These are phyloP conservation scores for Ustilago trichophora DNA, from an alignment of 1,284 basidiomycete species.

Conservation along the genomic window DNA sequence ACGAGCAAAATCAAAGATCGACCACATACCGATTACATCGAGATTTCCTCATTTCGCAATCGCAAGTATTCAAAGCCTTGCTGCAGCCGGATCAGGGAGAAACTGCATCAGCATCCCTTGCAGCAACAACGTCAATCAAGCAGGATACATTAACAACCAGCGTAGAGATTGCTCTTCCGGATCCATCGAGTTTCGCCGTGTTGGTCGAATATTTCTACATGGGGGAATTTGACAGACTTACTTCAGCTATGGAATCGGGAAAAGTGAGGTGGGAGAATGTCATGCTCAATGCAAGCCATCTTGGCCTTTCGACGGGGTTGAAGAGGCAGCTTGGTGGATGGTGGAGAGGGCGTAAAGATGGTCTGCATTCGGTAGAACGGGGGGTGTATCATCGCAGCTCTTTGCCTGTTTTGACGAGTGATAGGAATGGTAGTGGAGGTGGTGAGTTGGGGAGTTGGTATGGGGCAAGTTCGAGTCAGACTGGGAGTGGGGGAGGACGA, in stretches of 20 bases:
- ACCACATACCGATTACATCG: constrained; percentile 2
- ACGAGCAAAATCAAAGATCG: neutral
- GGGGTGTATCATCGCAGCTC: neutral
- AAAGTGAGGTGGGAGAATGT: constrained; percentile 16
- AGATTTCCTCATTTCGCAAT: constrained; percentile 7
- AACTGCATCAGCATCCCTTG: neutral
- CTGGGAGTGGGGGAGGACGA: neutral
- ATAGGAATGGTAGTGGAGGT: too few species aligned
- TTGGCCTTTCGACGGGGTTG: constrained; percentile 2
- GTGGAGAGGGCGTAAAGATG: constrained; percentile 7
- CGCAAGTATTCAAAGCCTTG: neutral
- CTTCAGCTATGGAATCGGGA: constrained; percentile 12
- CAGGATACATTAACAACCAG: neutral
- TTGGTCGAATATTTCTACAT: constrained; percentile 25
- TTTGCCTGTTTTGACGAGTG: neutral
- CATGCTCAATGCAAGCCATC: constrained; percentile 15
- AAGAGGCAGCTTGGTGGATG: constrained; percentile 13
- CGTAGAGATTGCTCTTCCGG: constrained; percentile 4
- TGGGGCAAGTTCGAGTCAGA: too few species aligned
- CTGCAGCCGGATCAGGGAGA: too few species aligned
- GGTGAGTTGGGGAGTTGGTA: too few species aligned
- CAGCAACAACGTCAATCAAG: neutral
- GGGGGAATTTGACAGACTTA: constrained; percentile 13
- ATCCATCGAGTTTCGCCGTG: constrained; percentile 6
- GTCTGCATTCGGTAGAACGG: neutral